These are phyloP conservation scores for Tetradesmus obliquus DNA, from an alignment of 139 green algal genomes.

Conservation along the genomic window DNA sequence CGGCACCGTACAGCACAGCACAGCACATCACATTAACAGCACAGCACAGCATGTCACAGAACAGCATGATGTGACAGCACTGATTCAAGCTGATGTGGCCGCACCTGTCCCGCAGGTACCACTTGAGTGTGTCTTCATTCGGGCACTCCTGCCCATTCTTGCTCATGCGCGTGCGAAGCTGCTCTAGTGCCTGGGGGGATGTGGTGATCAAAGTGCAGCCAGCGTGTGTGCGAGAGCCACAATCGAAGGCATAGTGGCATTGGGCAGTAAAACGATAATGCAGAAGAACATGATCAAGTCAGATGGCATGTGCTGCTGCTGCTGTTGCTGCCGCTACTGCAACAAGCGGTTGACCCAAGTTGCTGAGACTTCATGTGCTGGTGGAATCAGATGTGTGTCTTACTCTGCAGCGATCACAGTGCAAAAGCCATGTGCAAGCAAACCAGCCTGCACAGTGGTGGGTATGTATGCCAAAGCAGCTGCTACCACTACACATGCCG, in stretches of 20 bases:
- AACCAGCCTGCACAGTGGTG: too few species aligned
- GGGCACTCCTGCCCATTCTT: constrained; percentile 22
- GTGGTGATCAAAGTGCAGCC: too few species aligned
- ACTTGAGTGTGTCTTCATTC: constrained; percentile 68
- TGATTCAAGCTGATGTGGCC: neutral
- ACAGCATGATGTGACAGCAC: neutral
- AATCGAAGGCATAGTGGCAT: neutral
- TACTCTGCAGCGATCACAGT: too few species aligned
- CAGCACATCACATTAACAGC: neutral
- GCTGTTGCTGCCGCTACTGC: neutral
- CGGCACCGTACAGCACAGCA: neutral
- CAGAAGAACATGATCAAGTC: too few species aligned
- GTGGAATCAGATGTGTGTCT: too few species aligned
- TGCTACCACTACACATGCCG: too few species aligned
- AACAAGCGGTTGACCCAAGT: too few species aligned
- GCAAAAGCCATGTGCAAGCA: too few species aligned
- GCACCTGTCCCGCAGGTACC: constrained; percentile 82
- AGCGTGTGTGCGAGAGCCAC: too few species aligned
- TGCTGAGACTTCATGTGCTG: too few species aligned
- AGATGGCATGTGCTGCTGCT: neutral
- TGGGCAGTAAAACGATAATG: neutral
- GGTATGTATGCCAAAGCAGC: too few species aligned
- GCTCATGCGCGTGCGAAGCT: constrained; percentile 58
- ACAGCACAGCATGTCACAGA: neutral
- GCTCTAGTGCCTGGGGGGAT: constrained; percentile 56